These are phyloP conservation scores for Acanthamoeba quina DNA, from an alignment of 208 protist species.

Conservation along the genomic window DNA sequence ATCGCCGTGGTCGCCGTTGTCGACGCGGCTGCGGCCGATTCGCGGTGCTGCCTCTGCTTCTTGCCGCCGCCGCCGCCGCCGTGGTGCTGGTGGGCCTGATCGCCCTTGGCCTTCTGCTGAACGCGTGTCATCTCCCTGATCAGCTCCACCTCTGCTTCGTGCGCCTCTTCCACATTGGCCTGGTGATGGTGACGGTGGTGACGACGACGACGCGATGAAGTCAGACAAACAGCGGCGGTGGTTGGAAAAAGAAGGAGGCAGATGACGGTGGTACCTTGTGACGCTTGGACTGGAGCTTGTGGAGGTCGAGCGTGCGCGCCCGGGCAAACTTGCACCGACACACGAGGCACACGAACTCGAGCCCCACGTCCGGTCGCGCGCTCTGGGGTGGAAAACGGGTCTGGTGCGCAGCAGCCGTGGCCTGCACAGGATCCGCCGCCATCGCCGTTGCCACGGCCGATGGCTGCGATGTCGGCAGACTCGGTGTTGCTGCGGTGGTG, in stretches of 20 bases:
- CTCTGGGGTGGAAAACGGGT: background rate
- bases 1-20: background rate
- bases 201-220: background rate
- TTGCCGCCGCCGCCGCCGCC: background rate
- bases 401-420: background rate
- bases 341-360: slow-evolving; percentile 40
- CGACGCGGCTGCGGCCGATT: background rate
- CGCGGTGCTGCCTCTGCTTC: slow-evolving; percentile 4
- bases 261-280: slow-evolving; percentile 5
- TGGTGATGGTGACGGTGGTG: background rate
- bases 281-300: background rate
- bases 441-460: background rate
- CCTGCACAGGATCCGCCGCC: background rate
- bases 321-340: slow-evolving; percentile 35
- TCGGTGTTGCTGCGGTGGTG: background rate
- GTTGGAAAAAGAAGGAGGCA: no score
- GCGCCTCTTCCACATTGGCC: slow-evolving; percentile 28
- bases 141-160: slow-evolving; percentile 55
- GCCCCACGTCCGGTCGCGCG: background rate
- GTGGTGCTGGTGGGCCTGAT: background rate
- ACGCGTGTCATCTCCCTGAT: slow-evolving; percentile 13
- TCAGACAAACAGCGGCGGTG: background rate
- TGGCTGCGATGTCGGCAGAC: background rate
- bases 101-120: slow-evolving; percentile 8
- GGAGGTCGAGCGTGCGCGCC: background rate